Evolutionary conservation across 441 rosid genomes (phyloP).

Genomic region (Omphalea diandra): DNA sequence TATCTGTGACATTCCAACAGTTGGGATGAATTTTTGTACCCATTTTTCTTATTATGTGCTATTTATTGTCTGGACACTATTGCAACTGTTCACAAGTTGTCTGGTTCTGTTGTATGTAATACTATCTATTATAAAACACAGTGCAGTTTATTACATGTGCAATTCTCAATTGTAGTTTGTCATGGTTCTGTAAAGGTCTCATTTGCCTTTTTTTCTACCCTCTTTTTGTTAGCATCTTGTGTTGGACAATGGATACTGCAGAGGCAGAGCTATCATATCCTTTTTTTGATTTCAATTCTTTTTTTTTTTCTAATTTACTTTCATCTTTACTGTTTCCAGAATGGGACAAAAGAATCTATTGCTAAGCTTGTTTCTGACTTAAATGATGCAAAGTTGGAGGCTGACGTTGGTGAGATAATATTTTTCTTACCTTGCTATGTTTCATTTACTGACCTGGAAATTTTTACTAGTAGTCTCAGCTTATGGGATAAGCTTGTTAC

Average conservation of each 20-base stretch:
- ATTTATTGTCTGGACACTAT: background rate
- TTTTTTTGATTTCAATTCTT: conserved; percentile 13
- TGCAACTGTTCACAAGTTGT: background rate
- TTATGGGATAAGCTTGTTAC: background rate
- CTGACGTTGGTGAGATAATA: conserved; percentile 71
- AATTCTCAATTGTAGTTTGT: background rate
- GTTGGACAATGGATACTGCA: too few relatives aligned
- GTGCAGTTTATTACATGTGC: background rate
- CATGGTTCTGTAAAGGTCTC: background rate
- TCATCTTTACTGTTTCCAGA: conserved; percentile 38
- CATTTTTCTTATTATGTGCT: background rate
- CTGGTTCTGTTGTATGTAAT: background rate
- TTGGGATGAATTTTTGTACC: background rate
- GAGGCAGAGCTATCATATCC: background rate
- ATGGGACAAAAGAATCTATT: conserved; percentile 91
- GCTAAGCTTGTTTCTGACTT: conserved; percentile 84
- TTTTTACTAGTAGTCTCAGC: background rate
- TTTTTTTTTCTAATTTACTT: conserved; percentile 14
- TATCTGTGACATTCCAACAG: background rate
- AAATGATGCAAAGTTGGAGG: conserved; percentile 70
- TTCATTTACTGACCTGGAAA: background rate
- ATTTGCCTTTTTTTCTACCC: too few relatives aligned
- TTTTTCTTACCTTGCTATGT: conserved; percentile 3
- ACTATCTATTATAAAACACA: background rate
- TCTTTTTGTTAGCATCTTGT: background rate